phyloP scores from a whole-genome alignment of 306 rosid genomes.

The Carpinus viminea region DNA sequence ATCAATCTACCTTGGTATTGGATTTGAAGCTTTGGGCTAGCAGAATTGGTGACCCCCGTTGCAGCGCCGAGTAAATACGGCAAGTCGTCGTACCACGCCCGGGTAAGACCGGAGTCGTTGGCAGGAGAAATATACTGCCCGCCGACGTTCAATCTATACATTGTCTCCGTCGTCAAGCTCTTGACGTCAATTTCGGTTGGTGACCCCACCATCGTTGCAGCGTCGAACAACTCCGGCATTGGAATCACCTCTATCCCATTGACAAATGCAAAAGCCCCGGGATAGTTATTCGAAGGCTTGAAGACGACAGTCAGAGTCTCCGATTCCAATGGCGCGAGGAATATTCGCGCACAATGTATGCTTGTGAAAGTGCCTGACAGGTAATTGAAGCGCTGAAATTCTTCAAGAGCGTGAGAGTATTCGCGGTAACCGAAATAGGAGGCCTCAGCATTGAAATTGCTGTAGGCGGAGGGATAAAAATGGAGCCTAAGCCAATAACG shows the following conservation, averaged over 20 bases:
- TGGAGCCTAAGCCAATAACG: constrained; percentile 59
- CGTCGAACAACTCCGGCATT: constrained; percentile 44
- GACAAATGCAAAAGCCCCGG: constrained; percentile 40
- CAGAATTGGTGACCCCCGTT: constrained; percentile 35
- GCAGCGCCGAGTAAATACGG: constrained; percentile 48
- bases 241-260: constrained; percentile 49
- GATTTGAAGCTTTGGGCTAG: constrained; percentile 23
- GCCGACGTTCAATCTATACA: constrained; percentile 55
- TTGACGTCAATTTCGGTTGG: constrained; percentile 30
- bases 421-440: constrained; percentile 49
- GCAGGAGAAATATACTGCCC: constrained; percentile 49
- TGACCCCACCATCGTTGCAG: constrained; percentile 28
- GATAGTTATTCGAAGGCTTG: constrained; percentile 41
- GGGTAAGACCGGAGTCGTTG: constrained; percentile 47
- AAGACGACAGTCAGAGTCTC: constrained; percentile 37
- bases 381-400: constrained; percentile 50
- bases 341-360: constrained; percentile 53
- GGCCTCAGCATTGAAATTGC: constrained; percentile 11
- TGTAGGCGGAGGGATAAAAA: constrained; percentile 49
- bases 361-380: constrained; percentile 50
- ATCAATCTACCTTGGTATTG: constrained; percentile 10
- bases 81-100: constrained; percentile 54
- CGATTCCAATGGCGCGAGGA: constrained; percentile 45
- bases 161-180: constrained; percentile 37
- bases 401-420: constrained; percentile 42